Conservation (phyloP, 768 basidiomycete species). For the Wakefieldia striispora region DNA sequence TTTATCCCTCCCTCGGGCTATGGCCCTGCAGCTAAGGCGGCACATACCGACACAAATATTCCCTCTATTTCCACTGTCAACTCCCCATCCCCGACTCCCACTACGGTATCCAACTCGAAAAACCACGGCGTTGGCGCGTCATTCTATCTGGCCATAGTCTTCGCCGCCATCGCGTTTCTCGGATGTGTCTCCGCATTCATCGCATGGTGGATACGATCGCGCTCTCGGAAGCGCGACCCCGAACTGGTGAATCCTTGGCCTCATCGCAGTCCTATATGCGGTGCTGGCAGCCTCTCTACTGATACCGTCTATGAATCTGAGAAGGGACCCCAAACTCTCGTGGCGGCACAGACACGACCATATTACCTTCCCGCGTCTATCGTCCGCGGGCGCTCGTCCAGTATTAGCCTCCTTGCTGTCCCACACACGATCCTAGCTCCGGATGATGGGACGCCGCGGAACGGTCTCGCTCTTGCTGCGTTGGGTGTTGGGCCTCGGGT, state of each 20-base stretch:
- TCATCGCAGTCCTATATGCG: constrained; percentile 27
- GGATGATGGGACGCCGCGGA: constrained; percentile 7
- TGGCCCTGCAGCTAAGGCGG: constrained; percentile 2
- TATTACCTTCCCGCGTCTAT: constrained; percentile 27
- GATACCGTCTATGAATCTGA: not conserved
- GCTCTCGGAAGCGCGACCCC: constrained; percentile 36
- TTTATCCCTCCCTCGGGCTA: not conserved
- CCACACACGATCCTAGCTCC: constrained; percentile 11
- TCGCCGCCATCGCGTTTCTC: constrained; percentile 45
- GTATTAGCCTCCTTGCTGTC: constrained; percentile 19
- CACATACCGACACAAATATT: constrained; percentile 19
- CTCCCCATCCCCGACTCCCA: constrained; percentile 24
- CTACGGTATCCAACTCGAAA: constrained; percentile 18
- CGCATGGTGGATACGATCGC: constrained; percentile 47
- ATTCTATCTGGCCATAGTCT: constrained; percentile 50
- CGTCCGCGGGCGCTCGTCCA: constrained; percentile 14
- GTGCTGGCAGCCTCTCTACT: not conserved
- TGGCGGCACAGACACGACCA: constrained; percentile 18
- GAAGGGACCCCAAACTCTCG: not conserved
- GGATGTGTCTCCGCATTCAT: constrained; percentile 46
- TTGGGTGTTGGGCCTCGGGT: not conserved
- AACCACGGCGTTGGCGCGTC: constrained; percentile 33
- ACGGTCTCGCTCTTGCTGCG: not conserved
- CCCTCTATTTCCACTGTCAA: constrained; percentile 23
- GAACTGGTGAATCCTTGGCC: constrained; percentile 31